Conservation (phyloP, 1,284 basidiomycete genomes). For the Abortiporus biennis region DNA sequence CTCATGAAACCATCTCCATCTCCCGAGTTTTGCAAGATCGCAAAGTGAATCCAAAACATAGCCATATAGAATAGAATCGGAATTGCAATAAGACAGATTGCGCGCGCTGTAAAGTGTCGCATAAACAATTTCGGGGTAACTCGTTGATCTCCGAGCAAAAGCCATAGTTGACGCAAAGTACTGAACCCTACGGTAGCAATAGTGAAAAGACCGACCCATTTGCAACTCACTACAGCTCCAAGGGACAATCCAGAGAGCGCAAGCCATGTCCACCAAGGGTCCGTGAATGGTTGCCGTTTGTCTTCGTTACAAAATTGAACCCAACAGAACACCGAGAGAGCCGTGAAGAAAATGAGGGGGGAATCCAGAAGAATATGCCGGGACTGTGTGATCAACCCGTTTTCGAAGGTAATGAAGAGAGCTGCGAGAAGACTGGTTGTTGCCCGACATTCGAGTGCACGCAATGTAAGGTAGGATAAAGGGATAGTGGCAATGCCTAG, state of each 20-base stretch:
- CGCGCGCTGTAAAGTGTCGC: constrained; percentile 85
- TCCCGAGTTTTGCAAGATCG: constrained; percentile 83
- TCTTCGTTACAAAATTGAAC: constrained; percentile 90
- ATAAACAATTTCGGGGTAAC: constrained; percentile 73
- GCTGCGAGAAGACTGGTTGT: constrained; percentile 88
- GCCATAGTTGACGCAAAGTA: constrained; percentile 88
- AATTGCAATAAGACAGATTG: constrained; percentile 82
- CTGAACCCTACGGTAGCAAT: constrained; percentile 89
- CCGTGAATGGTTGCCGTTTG: constrained; percentile 74
- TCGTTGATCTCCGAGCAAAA: constrained; percentile 82
- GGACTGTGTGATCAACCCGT: constrained; percentile 93
- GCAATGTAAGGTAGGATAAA: constrained; percentile 89
- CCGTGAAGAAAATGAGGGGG: constrained; percentile 96
- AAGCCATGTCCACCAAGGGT: constrained; percentile 91
- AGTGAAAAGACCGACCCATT: constrained; percentile 99
- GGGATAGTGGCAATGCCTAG: constrained; percentile 90
- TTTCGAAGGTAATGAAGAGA: constrained; percentile 94
- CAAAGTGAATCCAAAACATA: constrained; percentile 95
- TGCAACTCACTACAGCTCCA: constrained; percentile 90
- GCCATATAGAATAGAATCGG: constrained; percentile 89
- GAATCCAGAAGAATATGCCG: constrained; percentile 97
- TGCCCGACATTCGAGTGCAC: constrained; percentile 84
- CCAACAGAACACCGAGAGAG: constrained; percentile 85
- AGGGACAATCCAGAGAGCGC: constrained; percentile 84
- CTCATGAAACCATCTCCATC: constrained; percentile 99